Evolutionary conservation across 495 filamentous ascomycete species (phyloP), one percentile per base, ranked within the genome.

Genomic region (Penicillium paxilli): DNA sequence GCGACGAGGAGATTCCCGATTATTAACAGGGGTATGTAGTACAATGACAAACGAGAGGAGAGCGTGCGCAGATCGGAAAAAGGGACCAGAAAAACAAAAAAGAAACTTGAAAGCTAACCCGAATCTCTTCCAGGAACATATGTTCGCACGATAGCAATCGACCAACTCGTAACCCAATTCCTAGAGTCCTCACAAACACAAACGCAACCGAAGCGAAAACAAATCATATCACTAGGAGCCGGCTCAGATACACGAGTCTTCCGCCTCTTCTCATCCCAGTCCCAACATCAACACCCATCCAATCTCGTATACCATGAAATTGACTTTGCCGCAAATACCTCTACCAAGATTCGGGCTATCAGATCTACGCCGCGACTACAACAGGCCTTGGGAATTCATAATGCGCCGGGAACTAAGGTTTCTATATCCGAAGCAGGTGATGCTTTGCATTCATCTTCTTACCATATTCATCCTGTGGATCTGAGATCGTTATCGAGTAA

Each of bases 141-240:
- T 67, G 89, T 93, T 23, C 85, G 94, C 58, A 97, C 93, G 21
- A 84, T 82, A 23, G 90, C 91, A 20, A 88, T 98, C 65, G 92
- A 98, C 72, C 72, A 70, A 33, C 83, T 98, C 21, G 84, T 98
- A 52, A 66, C 80, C 22, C 67, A 68, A 28, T 98, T 97, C 66
- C 80, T 98, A 44, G 44, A 66, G 55, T 45, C 68, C 12, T 57
- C 58, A 14, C 41, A 53, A 37, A 44, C 51, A 37, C 24, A 35
- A n/a, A n/a, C 63, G 4, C 40, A 44, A 14, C 41, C 56, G 3
- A 68, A 66, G 47, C 40, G 40, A 5, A 90, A 87, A 63, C 94
- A 98, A 63, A 93, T 98, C 47, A 83, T 98, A 49, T 97, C 92
- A 2, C 83, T 98, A 2, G 94, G 95, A 41, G 94, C 94, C 20